Evolutionary conservation across 495 filamentous ascomycete genomes (phyloP).

Genomic region (Lepraria neglecta): DNA sequence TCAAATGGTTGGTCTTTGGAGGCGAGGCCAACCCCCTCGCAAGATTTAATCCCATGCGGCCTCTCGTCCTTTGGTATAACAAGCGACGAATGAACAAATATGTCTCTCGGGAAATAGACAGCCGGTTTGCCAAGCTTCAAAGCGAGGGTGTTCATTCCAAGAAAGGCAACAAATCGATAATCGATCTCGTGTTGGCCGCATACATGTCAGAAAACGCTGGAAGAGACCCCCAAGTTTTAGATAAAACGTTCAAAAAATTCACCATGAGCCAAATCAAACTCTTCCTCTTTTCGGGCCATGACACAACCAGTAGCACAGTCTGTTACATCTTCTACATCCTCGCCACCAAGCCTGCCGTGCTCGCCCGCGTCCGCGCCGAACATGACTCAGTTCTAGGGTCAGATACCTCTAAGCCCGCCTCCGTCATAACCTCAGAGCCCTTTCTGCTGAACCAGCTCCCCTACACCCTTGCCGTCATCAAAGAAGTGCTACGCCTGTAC

Average conservation of each 20-base stretch:
- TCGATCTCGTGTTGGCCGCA: slow-evolving; percentile 36
- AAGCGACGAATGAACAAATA: slow-evolving; percentile 26
- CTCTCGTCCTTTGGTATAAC: slow-evolving; percentile 31
- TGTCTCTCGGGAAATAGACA: slow-evolving; percentile 27
- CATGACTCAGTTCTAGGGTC: background rate
- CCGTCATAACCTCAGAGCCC: background rate
- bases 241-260: slow-evolving; percentile 20
- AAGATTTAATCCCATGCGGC: slow-evolving; percentile 27
- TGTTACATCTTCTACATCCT: slow-evolving; percentile 42
- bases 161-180: slow-evolving; percentile 26
- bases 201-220: slow-evolving; percentile 27
- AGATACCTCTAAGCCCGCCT: background rate
- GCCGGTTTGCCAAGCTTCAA: slow-evolving; percentile 22
- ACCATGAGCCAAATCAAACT: slow-evolving; percentile 29
- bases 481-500: slow-evolving; percentile 34
- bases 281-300: slow-evolving; percentile 35
- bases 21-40: slow-evolving; percentile 29
- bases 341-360: slow-evolving; percentile 36
- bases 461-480: slow-evolving; percentile 44
- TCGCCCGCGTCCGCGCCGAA: slow-evolving; percentile 16
- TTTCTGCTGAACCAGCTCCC: slow-evolving; percentile 36
- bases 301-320: slow-evolving; percentile 37
- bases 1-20: slow-evolving; percentile 30
- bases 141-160: background rate
- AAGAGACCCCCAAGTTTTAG: slow-evolving; percentile 25